These are phyloP conservation scores for Prunella vulgaris DNA, from an alignment of 257 asterid genomes.

Conservation along the genomic window DNA sequence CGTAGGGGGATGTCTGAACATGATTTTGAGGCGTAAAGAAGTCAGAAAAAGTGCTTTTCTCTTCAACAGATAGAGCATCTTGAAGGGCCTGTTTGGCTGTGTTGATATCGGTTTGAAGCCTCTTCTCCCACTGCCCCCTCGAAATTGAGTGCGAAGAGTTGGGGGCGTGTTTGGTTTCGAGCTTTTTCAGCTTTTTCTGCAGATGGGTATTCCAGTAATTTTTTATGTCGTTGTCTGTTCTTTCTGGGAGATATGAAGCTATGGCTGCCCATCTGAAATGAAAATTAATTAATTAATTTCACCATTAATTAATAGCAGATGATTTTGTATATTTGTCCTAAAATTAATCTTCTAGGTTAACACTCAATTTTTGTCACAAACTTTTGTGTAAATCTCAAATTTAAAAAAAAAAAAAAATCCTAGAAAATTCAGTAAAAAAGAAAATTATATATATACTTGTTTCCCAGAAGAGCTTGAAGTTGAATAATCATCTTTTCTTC, in stretches of 20 bases:
- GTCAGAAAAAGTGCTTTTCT: neutral
- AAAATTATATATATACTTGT: conserved; percentile 37
- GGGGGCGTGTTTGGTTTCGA: conserved; percentile 23
- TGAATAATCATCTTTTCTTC: conserved; percentile 80
- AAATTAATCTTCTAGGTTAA: too few species aligned
- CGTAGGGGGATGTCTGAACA: conserved; percentile 28
- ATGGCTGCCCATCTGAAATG: conserved; percentile 81
- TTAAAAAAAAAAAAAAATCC: neutral
- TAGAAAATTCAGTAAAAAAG: too few species aligned
- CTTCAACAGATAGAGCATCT: conserved; percentile 49
- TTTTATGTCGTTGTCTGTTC: conserved; percentile 83
- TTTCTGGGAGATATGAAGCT: conserved; percentile 74
- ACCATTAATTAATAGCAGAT: neutral
- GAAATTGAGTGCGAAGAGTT: conserved; percentile 27
- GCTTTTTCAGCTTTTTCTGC: conserved; percentile 50
- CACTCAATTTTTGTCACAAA: too few species aligned
- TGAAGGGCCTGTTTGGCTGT: conserved; percentile 73
- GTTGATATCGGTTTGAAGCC: conserved; percentile 59
- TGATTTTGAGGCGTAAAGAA: neutral
- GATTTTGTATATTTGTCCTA: too few species aligned
- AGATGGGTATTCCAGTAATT: conserved; percentile 84
- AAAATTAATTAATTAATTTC: neutral
- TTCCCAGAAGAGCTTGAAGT: conserved; percentile 86
- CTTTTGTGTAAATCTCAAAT: too few species aligned
- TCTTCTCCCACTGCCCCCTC: conserved; percentile 73